phyloP scores from a whole-genome alignment of 257 asterid genomes.

The Capsicum baccatum region DNA sequence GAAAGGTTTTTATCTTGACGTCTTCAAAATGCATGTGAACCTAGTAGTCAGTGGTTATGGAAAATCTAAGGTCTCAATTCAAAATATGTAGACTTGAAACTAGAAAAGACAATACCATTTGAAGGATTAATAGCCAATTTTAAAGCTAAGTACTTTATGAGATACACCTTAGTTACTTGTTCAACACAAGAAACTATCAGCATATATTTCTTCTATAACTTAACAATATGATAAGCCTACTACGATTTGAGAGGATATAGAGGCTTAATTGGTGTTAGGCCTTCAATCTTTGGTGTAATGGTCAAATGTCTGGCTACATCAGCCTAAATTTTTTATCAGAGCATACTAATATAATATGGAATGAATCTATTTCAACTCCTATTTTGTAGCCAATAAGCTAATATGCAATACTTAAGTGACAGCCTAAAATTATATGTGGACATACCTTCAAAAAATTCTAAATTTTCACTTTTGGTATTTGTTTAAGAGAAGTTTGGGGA shows the following conservation, averaged over 20 bases:
- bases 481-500: no score
- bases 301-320: neutral
- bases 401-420: neutral
- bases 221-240: neutral
- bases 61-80: neutral
- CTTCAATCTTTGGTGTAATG: neutral
- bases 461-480: no score
- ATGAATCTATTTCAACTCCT: neutral
- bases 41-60: conserved; percentile 1
- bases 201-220: neutral
- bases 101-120: neutral
- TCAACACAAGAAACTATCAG: conserved; percentile 10
- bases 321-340: neutral
- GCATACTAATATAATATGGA: neutral
- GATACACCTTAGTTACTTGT: neutral
- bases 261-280: conserved; percentile 15
- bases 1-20: neutral
- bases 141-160: neutral
- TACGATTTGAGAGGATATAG: neutral
- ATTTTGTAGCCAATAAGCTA: neutral
- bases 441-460: neutral
- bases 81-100: neutral
- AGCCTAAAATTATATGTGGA: neutral
- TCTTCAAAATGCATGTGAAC: conserved; percentile 14
- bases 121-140: neutral